Evolutionary conservation across 2,329 filamentous ascomycete genomes (phyloP), one percentile per base, ranked within the genome.

Genomic region (Aureobasidium sp.): DNA sequence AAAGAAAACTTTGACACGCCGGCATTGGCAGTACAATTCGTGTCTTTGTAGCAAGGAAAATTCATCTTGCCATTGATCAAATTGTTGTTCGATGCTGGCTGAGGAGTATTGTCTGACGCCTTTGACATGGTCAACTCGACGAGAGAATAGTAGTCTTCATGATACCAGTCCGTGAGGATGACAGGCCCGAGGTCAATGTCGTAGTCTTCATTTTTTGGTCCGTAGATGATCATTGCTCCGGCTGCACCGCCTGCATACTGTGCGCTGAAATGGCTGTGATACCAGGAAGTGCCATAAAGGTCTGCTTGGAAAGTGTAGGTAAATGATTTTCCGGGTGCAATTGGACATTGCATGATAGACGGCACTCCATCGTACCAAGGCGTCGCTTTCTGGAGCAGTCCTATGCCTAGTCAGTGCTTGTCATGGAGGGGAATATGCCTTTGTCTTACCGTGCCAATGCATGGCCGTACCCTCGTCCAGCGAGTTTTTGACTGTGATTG

Each of bases 281-380:
- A 73, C 71, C 71, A 73, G 8, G 61, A 57, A 11, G 69, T 71
- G 17, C 70, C 70, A 37, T 67, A 72, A 52, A 71, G 68, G 1
- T 72, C 76, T 4, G 74, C 77, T 30, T 70, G 70, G 68, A 77
- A 85, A 2, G 63, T 73, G 64, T 85, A 85, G 1, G 75, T 79
- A 22, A 72, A 70, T 0, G 69, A 70, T 3, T 74, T 59, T 0
- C 77, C 77, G 0, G 77, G 75, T 0, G 79, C 70, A 19, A 75
- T 69, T 0, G 76, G 75, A 54, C 71, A 73, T 58, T 72, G 68
- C 3, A 69, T 71, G 4, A 71, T 60, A 37, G 71, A 72, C 35
- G 68, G 68, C 3, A 81, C 79, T 47, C 81, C 81, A 57, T 84
- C 80, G 74, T 77, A 19, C 71, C 78, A 61, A 72, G 68, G 54